phyloP scores from a whole-genome alignment of 495 filamentous ascomycete species.

The Penicillium pancosmium region DNA sequence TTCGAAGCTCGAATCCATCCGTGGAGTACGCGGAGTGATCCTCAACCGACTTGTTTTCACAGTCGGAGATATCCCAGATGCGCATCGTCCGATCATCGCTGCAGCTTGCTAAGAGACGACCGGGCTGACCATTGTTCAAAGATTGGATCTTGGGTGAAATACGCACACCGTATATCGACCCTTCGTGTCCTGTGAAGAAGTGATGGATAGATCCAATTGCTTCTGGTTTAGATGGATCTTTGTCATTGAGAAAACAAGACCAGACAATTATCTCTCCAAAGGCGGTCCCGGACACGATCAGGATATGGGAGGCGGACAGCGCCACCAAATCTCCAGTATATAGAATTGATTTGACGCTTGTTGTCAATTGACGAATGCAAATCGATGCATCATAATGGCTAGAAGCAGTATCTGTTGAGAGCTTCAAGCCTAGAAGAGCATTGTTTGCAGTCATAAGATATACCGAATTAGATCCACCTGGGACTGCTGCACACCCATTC shows the following conservation, averaged over 20 bases:
- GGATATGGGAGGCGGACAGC: conserved; percentile 56
- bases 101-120: conserved; percentile 79
- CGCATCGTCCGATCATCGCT: conserved; percentile 93
- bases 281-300: conserved; percentile 86
- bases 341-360: conserved; percentile 80
- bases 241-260: conserved; percentile 59
- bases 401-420: conserved; percentile 17
- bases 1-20: conserved; percentile 46
- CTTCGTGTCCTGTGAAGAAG: conserved; percentile 86
- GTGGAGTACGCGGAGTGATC: conserved; percentile 45
- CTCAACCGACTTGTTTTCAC: conserved; percentile 33
- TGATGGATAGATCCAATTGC: conserved; percentile 56
- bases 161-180: conserved; percentile 85
- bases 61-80: conserved; percentile 78
- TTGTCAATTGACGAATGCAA: conserved; percentile 48
- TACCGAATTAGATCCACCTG: conserved; percentile 20
- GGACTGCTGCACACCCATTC: conserved; percentile 55
- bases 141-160: conserved; percentile 64
- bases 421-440: conserved; percentile 55
- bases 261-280: conserved; percentile 93
- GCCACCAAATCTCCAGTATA: conserved; percentile 79
- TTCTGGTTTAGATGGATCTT: conserved; percentile 8
- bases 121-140: conserved; percentile 33
- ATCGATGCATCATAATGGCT: conserved; percentile 31
- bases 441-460: conserved; percentile 85